Evolutionary conservation across 192 early-diverging fungal species (phyloP), one percentile per base, ranked within the genome.

Genomic region (Podila minutissima): DNA sequence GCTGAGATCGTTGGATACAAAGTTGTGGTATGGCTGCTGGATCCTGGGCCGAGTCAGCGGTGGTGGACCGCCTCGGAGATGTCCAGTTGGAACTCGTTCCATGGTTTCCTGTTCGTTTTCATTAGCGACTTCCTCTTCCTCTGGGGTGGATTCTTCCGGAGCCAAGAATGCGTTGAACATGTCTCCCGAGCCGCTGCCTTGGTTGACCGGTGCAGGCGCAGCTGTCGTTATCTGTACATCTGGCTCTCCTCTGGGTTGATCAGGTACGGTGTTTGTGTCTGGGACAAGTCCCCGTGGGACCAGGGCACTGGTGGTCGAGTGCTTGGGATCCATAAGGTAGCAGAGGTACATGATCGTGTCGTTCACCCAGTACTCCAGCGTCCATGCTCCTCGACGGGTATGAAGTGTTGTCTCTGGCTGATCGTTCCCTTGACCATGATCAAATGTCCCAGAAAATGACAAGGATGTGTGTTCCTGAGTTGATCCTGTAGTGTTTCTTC

Each of bases 311-410:
- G 46, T 60, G 4, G 51, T 60, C 11, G 75, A 67, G 11, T 62
- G 51, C 12, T 78, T 71, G 51, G 75, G 75, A 29, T 78, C 75
- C 75, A 78, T 78, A 19, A 78, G 65, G 15, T 78, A 78, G 58
- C 68, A 71, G 2, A 78, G 38, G 29, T 78, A 71, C 38, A 49
- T 46, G 37, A 78, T 78, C 11, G 75, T 63, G 22, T 78, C 75
- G 24, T 67, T 64, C 20, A 71, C 68, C 75, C 75, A 78, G 50
- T 78, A 78, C 13, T 78, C 75, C 29, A 78, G 28, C 20, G 75
- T 78, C 69, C 75, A 78, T 2, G 75, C 46, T 17, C 69, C 64
- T 41, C 41, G 64, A 38, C 46, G 53, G 8, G 22, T 24, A 4
- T 55, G 53, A n/a, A 55, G 53, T 10, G 20, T 55, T 5, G 53